These are phyloP conservation scores for Argentina anserina DNA, from an alignment of 306 rosid species.

Conservation along the genomic window DNA sequence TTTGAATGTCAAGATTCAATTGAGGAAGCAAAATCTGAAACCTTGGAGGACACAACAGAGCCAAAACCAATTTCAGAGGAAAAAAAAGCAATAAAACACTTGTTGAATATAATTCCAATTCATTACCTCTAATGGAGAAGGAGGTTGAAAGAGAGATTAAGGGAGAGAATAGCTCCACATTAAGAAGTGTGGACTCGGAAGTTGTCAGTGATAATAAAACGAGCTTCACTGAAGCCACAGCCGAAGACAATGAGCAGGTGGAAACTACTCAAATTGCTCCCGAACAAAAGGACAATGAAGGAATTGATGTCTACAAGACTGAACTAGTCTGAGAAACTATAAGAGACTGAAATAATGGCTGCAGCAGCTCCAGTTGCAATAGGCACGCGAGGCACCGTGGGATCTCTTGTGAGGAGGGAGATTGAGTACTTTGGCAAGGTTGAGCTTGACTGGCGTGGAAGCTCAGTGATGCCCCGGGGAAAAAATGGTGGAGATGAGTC, in stretches of 20 bases:
- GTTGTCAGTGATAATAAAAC: conserved; percentile 9
- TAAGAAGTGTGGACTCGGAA: conserved; percentile 1
- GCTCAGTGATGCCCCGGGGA: conserved; percentile 31
- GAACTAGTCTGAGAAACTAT: no score
- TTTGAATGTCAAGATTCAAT: no score
- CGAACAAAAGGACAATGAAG: no score
- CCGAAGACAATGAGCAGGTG: no score
- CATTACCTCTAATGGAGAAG: conserved; percentile 4
- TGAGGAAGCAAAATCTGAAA: conserved; percentile 14
- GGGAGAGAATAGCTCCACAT: background rate
- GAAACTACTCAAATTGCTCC: no score
- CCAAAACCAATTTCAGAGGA: conserved; percentile 18
- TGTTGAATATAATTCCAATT: no score
- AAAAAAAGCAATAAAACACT: conserved; percentile 20
- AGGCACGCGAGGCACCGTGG: conserved; percentile 83
- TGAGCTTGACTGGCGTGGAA: conserved; percentile 47
- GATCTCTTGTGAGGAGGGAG: conserved; percentile 68
- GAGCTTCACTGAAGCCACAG: conserved; percentile 15
- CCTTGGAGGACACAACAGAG: conserved; percentile 15
- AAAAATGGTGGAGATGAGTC: conserved; percentile 27
- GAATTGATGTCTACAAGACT: no score
- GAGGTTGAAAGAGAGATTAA: conserved; percentile 5
- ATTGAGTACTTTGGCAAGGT: conserved; percentile 69
- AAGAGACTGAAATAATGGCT: conserved; percentile 48
- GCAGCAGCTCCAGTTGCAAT: conserved; percentile 59